Percentiles rank a stretch among this genome's conserved stretches.
These are phyloP conservation scores for Helicostylum pulchrum DNA, from an alignment of 192 early-diverging fungal genomes.

Conservation along the genomic window DNA sequence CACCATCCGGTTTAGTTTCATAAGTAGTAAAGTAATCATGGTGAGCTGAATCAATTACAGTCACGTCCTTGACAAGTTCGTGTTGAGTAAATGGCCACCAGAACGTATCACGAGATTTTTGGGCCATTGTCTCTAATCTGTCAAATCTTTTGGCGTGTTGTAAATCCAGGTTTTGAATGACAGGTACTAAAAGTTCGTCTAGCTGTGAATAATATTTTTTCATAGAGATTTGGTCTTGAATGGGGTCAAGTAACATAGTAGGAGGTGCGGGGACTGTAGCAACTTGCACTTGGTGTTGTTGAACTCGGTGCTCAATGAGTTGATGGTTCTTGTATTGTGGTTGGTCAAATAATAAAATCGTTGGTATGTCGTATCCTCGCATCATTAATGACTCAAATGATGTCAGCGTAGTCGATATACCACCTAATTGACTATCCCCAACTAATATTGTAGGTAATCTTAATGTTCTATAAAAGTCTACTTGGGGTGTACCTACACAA, in stretches of 20 bases:
- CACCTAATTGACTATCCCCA: conserved; percentile 76
- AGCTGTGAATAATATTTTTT: conserved; percentile 54
- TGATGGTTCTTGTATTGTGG: conserved; percentile 56
- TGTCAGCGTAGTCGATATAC: conserved; percentile 77
- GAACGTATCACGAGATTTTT: conserved; percentile 45
- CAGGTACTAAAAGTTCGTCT: conserved; percentile 41
- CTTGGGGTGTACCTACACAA: conserved; percentile 57
- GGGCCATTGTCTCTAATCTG: conserved; percentile 52
- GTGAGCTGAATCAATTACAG: conserved; percentile 74
- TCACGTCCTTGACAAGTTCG: conserved; percentile 48
- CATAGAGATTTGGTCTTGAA: conserved; percentile 51
- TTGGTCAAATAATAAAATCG: conserved; percentile 65
- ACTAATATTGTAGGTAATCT: conserved; percentile 68
- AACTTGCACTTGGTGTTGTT: conserved; percentile 25
- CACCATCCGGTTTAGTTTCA: conserved; percentile 11
- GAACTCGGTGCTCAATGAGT: conserved; percentile 38
- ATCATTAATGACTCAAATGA: conserved; percentile 68
- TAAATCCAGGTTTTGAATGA: conserved; percentile 45
- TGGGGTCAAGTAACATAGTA: conserved; percentile 30
- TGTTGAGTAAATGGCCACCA: conserved; percentile 90
- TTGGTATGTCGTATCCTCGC: conserved; percentile 68
- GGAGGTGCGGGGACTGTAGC: conserved; percentile 50
- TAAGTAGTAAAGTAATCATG: conserved; percentile 60
- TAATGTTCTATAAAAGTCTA: conserved; percentile 65
- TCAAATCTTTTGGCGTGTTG: conserved; percentile 53